Evolutionary conservation across 495 filamentous ascomycete genomes (phyloP).

Genomic region (Annulohypoxylon bovei): DNA sequence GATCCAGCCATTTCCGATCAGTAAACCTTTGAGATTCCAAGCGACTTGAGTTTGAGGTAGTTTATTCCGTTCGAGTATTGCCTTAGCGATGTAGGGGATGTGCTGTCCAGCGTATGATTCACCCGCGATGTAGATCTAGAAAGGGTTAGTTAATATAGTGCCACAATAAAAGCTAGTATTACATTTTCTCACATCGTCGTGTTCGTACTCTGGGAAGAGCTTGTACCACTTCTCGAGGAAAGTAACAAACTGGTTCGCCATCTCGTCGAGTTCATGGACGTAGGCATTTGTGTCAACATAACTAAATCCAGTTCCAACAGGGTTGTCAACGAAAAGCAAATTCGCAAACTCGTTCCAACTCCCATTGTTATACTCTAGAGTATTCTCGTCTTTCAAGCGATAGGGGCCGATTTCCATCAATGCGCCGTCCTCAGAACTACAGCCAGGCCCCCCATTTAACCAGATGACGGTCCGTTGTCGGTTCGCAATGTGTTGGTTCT

Average conservation of each 20-base stretch:
- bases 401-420: constrained; percentile 98
- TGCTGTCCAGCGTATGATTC: constrained; percentile 98
- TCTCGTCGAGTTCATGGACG: constrained; percentile 83
- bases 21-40: constrained; percentile 87
- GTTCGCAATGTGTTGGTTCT: constrained; percentile 94
- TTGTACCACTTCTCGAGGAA: constrained; percentile 92
- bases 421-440: constrained; percentile 95
- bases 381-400: constrained; percentile 77
- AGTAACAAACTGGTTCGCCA: constrained; percentile 86
- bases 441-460: constrained; percentile 96
- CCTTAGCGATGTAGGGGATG: constrained; percentile 93
- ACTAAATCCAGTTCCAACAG: constrained; percentile 95
- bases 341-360: constrained; percentile 99
- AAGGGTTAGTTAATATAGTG: constrained; percentile 44
- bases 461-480: constrained; percentile 92
- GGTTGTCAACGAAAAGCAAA: constrained; percentile 94
- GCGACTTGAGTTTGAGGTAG: constrained; percentile 46
- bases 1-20: constrained; percentile 99
- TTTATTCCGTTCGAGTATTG: constrained; percentile 86
- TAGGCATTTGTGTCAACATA: constrained; percentile 90
- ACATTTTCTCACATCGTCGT: constrained; percentile 82
- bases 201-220: constrained; percentile 90
- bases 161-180: neutral
- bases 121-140: constrained; percentile 88
- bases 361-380: constrained; percentile 83